Conservation (phyloP, 2,329 filamentous ascomycete genomes). For the Chaetomium strumarium region DNA sequence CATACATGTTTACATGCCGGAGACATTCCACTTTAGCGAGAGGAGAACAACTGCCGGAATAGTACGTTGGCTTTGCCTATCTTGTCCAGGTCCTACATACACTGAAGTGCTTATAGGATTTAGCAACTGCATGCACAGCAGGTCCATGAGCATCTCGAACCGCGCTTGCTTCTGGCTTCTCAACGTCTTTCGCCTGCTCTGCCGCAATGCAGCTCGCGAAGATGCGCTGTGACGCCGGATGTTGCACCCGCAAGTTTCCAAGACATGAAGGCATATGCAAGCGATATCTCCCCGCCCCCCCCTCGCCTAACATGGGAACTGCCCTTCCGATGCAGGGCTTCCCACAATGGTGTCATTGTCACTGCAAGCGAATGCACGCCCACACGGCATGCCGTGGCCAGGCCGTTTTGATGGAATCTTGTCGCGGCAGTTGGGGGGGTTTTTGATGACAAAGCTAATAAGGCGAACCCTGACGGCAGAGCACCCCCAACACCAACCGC, state of each 20-base stretch:
- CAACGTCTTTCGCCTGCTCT: not conserved
- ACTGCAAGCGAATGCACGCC: slow-evolving; percentile 21
- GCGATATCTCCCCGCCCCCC: slow-evolving; percentile 17
- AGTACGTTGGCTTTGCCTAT: no score
- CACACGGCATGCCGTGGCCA: slow-evolving; percentile 6
- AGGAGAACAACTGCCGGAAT: no score
- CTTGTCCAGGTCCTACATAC: no score
- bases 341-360: slow-evolving; percentile 13
- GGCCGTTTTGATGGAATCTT: not conserved
- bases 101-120: no score
- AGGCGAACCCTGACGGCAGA: not conserved
- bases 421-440: not conserved
- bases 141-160: not conserved
- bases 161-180: not conserved
- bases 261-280: slow-evolving; percentile 10
- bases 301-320: slow-evolving; percentile 7
- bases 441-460: slow-evolving; percentile 24
- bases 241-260: slow-evolving; percentile 19
- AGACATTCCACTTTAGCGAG: no score
- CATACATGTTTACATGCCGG: no score
- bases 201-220: slow-evolving; percentile 15
- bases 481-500: no score
- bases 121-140: no score
- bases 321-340: slow-evolving; percentile 15
- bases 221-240: slow-evolving; percentile 20